These are phyloP conservation scores for Cercospora canescens DNA, from an alignment of 2,329 filamentous ascomycete genomes.

Conservation along the genomic window DNA sequence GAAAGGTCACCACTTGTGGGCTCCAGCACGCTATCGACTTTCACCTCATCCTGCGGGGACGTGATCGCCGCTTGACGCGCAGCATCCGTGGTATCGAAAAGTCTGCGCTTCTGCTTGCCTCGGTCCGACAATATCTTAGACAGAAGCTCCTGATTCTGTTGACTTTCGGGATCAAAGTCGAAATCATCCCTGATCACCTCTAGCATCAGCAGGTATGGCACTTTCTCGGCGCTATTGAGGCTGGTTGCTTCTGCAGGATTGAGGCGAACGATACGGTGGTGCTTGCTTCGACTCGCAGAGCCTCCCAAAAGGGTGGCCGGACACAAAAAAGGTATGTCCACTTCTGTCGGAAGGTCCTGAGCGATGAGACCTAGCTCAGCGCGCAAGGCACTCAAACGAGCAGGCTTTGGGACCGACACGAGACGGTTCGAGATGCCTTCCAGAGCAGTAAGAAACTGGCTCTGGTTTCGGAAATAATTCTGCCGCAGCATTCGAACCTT, in stretches of 20 bases:
- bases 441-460: slow-evolving; percentile 75
- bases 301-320: slow-evolving; percentile 73
- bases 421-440: slow-evolving; percentile 85
- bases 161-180: slow-evolving; percentile 73
- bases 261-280: slow-evolving; percentile 79
- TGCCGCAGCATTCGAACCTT: slow-evolving; percentile 73
- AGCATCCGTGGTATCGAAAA: slow-evolving; percentile 61
- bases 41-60: slow-evolving; percentile 45
- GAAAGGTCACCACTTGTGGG: slow-evolving; percentile 77
- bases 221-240: slow-evolving; percentile 82
- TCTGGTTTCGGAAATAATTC: slow-evolving; percentile 81
- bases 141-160: slow-evolving; percentile 68
- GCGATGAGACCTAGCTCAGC: slow-evolving; percentile 79
- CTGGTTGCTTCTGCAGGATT: slow-evolving; percentile 84
- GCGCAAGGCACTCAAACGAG: slow-evolving; percentile 75
- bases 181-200: slow-evolving; percentile 82
- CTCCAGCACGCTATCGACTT: slow-evolving; percentile 76
- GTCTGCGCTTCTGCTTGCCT: slow-evolving; percentile 54
- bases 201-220: slow-evolving; percentile 82
- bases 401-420: slow-evolving; percentile 77
- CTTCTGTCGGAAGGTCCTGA: slow-evolving; percentile 77
- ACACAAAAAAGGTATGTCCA: slow-evolving; percentile 80
- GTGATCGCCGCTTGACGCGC: slow-evolving; percentile 49
- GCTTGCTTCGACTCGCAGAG: slow-evolving; percentile 70
- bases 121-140: slow-evolving; percentile 67